Evolutionary conservation across 768 basidiomycete genomes (phyloP), one percentile per base, ranked within the genome.

Genomic region (Cystofilobasidium capitatum): DNA sequence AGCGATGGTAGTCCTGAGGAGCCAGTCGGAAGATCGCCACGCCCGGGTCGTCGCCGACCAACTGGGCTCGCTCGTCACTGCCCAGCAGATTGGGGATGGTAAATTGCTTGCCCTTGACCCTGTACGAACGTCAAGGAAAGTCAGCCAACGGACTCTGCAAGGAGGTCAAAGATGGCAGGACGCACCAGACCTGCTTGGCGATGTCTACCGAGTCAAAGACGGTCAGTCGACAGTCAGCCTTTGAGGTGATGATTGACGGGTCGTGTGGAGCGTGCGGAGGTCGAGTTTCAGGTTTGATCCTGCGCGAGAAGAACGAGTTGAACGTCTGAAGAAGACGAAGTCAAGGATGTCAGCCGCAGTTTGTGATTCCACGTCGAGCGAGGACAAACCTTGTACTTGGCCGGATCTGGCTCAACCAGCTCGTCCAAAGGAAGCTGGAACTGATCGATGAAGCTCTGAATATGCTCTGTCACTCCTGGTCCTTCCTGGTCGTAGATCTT

Each of bases 1-100:
- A 89, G 17, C 88, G 83, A 73, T 90, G 88, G 72, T 89, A 89
- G 74, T 90, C 88, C n/a, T 74, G 74, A 0, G 88, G 89, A 0
- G 89, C 88, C 22, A 91, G 83, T 61, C 88, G 81, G 76, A 87
- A 86, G 66, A 87, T 83, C 0, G 86, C 86, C 1, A 89, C 73
- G 29, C 73, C 58, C 9, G 77, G 75, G 8, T 69, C 60, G 31
- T 55, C 71, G 12, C 72, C 66, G 29, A 74, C 69, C 2, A 81
- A 79, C 33, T 77, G 69, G 0, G 82, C 80, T 1, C 83, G 77
- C 55, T 77, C 74, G 0, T 80, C 75, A 24, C 79, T 76, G 2
- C 82, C 78, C 9, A 91, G 78, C 1, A 91, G 81, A 1, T 79
- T 72, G 0, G 85, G 81, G 64, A 89, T 77, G n/a, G 81, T 83